Evolutionary conservation across 768 basidiomycete genomes (phyloP).

Genomic region (Trametes cingulata): DNA sequence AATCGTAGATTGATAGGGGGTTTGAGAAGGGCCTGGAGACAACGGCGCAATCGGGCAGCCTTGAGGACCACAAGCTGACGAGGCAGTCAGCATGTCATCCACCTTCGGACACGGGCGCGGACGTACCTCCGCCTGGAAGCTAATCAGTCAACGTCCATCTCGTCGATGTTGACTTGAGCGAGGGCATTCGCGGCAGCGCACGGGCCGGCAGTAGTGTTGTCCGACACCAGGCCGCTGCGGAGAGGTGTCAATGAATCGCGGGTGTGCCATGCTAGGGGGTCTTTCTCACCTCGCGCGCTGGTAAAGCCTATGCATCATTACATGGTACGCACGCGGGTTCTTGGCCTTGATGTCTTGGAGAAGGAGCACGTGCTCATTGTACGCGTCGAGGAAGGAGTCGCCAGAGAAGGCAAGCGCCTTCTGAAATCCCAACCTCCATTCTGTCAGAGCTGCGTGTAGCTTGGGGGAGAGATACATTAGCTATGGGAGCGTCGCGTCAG

Average conservation of each 20-base stretch:
- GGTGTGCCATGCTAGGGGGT: neutral
- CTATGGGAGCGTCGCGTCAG: neutral
- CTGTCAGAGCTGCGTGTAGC: conserved; percentile 8
- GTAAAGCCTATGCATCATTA: conserved; percentile 11
- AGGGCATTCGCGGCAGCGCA: neutral
- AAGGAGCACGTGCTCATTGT: conserved; percentile 5
- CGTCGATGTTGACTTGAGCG: neutral
- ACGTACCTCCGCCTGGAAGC: no score
- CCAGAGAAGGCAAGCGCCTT: neutral
- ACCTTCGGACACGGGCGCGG: no score
- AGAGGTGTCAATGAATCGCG: neutral
- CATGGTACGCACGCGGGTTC: conserved; percentile 1
- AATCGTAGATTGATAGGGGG: no score
- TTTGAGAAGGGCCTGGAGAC: no score
- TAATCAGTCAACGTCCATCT: neutral
- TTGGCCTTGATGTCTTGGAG: conserved; percentile 1
- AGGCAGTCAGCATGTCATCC: no score
- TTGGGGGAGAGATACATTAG: neutral
- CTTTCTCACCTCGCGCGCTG: neutral
- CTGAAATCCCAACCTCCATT: neutral
- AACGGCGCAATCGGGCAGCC: no score
- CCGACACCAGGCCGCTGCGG: neutral
- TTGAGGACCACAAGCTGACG: no score
- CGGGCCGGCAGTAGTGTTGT: neutral
- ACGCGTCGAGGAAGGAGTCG: conserved; percentile 8